Evolutionary conservation across 2,329 filamentous ascomycete species (phyloP).

Genomic region (Colletotrichum sp.): DNA sequence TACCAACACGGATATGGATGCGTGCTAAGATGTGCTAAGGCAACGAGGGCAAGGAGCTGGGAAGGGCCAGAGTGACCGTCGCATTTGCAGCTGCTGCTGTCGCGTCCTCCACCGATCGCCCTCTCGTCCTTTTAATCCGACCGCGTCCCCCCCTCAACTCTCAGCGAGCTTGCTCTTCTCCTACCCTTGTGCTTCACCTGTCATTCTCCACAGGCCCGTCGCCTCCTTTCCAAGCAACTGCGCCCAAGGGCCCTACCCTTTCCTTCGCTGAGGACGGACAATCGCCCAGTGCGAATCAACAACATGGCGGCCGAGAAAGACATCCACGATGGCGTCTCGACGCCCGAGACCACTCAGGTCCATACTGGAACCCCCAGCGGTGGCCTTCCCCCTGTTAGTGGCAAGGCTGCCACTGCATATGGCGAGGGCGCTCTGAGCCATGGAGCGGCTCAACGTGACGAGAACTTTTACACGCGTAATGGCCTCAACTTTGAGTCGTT

Average conservation of each 20-base stretch:
- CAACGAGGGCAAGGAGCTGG: not conserved
- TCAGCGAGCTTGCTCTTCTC: not conserved
- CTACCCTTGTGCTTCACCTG: not conserved
- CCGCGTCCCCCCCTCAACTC: not conserved
- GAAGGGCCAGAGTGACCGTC: not conserved
- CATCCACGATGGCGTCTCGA: constrained; percentile 12
- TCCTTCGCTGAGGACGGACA: not conserved
- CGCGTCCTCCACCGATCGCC: not conserved
- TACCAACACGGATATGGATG: not conserved
- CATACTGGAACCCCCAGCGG: not conserved
- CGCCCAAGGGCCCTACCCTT: not conserved
- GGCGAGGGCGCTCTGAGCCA: not conserved
- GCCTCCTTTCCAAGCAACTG: not conserved
- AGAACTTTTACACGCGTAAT: constrained; percentile 24
- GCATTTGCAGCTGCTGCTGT: not conserved
- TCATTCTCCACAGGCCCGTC: not conserved
- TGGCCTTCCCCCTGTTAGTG: not conserved
- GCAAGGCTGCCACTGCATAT: not conserved
- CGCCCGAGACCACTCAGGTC: constrained; percentile 13
- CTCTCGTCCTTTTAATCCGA: constrained; percentile 4
- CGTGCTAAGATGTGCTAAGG: not conserved
- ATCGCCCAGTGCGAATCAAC: not conserved
- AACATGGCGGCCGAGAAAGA: constrained; percentile 8
- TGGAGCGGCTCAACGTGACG: not conserved
- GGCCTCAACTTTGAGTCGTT: constrained; percentile 28